Evolutionary conservation across 345 rosid species (phyloP), one percentile per base, ranked within the genome.

Genomic region (Nasturtium officinale): DNA sequence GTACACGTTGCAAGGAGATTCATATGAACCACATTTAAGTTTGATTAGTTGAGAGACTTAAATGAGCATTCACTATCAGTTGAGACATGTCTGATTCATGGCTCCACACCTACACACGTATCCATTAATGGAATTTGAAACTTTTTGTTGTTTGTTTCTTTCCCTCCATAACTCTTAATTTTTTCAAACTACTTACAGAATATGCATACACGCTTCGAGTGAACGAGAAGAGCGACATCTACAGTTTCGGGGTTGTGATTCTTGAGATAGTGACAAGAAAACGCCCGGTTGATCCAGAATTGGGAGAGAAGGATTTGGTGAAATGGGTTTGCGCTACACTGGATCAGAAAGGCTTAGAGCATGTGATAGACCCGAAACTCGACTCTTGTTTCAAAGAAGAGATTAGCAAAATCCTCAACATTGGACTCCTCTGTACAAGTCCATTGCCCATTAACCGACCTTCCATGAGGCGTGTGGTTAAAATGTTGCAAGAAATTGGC

Each of bases 151-250:
- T 25, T 55, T 54, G 28, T 59, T 58, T 7, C 48, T 18, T 32
- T 38, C 78, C 48, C 78, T 75, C 69, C 63, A 45, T 56, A 65
- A 73, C 58, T 55, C 10, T 33, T 55, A 0, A 2, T 53, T 43
- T 9, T 32, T 62, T 54, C 35, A 26, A 50, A 33, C 66, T 63
- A 60, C 37, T 65, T 84, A 80, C 90, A 96, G 99, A 96, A 61
- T 96, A 96, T 67, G 99, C 98, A 2, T 96, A 96, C 82, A 96
- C 99, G 1, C 90, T 96, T 11, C 79, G 96, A 28, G 99, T 96
- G 80, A 92, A 90, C n/a, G 99, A 96, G 85, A 96, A 96, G 88
- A 92, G 99, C 21, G 99, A 96, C 81, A 90, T 85, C 67, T 96
- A 90, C 90, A 96, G 99, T 77, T 96, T 96, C 1, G 99, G 99